Evolutionary conservation across 2,329 filamentous ascomycete species (phyloP).

Genomic region (Xylaria sp.): DNA sequence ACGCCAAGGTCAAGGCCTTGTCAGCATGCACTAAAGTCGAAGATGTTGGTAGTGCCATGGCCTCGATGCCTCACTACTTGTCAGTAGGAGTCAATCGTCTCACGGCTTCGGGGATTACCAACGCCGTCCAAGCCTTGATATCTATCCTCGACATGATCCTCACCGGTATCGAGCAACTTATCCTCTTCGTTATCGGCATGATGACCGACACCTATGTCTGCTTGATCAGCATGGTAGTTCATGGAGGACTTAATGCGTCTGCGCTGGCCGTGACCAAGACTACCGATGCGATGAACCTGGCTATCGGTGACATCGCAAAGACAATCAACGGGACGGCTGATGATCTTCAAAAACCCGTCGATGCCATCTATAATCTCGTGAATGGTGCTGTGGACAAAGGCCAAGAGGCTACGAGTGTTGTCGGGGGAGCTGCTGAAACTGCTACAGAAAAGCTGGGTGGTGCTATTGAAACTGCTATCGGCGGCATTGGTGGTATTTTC

Average conservation of each 20-base stretch:
- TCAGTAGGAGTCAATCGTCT: slow-evolving; percentile 86
- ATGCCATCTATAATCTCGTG: slow-evolving; percentile 54
- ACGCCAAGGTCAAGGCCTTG: slow-evolving; percentile 79
- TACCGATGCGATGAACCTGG: slow-evolving; percentile 54
- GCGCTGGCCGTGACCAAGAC: slow-evolving; percentile 43
- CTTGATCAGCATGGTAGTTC: slow-evolving; percentile 80
- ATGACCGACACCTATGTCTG: slow-evolving; percentile 89
- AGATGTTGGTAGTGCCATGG: slow-evolving; percentile 91
- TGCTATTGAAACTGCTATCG: slow-evolving; percentile 48
- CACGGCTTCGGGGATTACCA: slow-evolving; percentile 77
- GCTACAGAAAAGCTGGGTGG: slow-evolving; percentile 55
- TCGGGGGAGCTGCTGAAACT: slow-evolving; percentile 24
- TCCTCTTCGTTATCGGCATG: slow-evolving; percentile 91
- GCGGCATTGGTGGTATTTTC: slow-evolving; percentile 53
- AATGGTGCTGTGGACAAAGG: slow-evolving; percentile 21
- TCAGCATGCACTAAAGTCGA: slow-evolving; percentile 91
- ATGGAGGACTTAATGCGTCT: slow-evolving; percentile 74
- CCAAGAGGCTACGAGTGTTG: slow-evolving; percentile 18
- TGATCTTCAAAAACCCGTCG: slow-evolving; percentile 58
- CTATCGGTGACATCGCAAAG: slow-evolving; percentile 44
- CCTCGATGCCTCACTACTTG: slow-evolving; percentile 97
- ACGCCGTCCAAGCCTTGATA: slow-evolving; percentile 78
- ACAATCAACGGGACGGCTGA: slow-evolving; percentile 54
- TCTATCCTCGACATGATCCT: slow-evolving; percentile 77
- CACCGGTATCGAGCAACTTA: slow-evolving; percentile 81